phyloP scores from a whole-genome alignment of 78 protist species.

The Dictyostelium citrinum region DNA sequence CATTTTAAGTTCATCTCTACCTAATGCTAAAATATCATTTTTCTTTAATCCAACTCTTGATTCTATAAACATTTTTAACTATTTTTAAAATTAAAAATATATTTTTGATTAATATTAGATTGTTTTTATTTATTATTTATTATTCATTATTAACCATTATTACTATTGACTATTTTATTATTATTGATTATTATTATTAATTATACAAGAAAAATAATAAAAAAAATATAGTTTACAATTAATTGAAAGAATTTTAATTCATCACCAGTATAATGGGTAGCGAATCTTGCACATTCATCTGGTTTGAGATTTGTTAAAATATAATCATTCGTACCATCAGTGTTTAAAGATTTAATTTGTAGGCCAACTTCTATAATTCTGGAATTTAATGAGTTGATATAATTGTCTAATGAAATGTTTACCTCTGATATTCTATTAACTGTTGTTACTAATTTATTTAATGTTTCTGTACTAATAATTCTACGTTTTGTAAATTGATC shows the following conservation, averaged over 20 bases:
- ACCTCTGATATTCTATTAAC: background rate
- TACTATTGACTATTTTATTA: no score
- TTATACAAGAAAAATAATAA: background rate
- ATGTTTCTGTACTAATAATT: background rate
- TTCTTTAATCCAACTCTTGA: constrained; percentile 29
- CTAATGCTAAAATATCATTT: background rate
- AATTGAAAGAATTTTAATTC: background rate
- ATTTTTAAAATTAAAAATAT: background rate
- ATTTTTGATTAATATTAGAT: no score
- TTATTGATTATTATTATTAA: no score
- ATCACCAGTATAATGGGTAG: background rate
- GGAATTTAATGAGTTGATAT: background rate
- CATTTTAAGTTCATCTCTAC: background rate
- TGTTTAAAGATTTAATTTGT: background rate
- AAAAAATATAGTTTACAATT: no score
- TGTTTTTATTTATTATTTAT: no score
- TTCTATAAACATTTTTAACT: background rate
- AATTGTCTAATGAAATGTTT: background rate
- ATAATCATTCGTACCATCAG: background rate
- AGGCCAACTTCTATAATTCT: background rate
- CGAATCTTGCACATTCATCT: background rate
- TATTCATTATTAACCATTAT: no score
- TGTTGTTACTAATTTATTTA: background rate
- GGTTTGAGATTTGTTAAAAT: background rate
- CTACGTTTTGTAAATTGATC: background rate